Evolutionary conservation across 768 basidiomycete species (phyloP), one percentile per base, ranked within the genome.

Genomic region (Hygrocybe coccinea): DNA sequence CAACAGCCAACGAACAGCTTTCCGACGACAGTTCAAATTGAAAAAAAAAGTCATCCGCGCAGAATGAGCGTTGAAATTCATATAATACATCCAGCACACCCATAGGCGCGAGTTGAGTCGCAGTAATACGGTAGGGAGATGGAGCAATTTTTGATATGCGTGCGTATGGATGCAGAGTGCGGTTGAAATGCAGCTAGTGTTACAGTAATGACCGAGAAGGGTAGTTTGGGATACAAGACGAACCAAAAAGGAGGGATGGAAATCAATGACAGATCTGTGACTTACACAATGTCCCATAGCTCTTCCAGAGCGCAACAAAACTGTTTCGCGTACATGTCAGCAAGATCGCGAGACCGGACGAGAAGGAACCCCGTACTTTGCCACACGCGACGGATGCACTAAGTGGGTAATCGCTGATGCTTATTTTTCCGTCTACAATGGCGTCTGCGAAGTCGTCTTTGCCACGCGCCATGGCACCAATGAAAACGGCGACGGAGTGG

Each of bases 401-500:
- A 47, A 97, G 73, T 2, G 91, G 82, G 72, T 95, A 99, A 63
- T 97, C 86, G 64, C 91, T 94, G 71, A 99, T 92, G 59, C 91
- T 85, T 63, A 98, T 93, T 75, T 99, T 99, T 72, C 95, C 86
- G 67, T 99, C 97, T 0, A 97, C 89, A 61, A 89, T 76, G 21
- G 82, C 87, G 71, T 99, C 97, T 12, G 97, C 97, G 74, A 99
- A 99, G 73, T 95, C 91, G 62, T 99, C 97, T 50, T 82, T 85
- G 10, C 95, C 95, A 56, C 95, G 79, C 5, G 95, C 95, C 95
- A 99, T 99, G 19, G 95, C 97, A 48, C 95, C 95, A 54, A 99
- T 94, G 63, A 97, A 97, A 53, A 99, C 89, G 15, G 92, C 94
- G 52, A 99, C 75, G 36, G 87, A 87, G 64, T 97, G 92, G 4